phyloP scores from a whole-genome alignment of 2,329 filamentous ascomycete species.

The Fusarium chaquense region DNA sequence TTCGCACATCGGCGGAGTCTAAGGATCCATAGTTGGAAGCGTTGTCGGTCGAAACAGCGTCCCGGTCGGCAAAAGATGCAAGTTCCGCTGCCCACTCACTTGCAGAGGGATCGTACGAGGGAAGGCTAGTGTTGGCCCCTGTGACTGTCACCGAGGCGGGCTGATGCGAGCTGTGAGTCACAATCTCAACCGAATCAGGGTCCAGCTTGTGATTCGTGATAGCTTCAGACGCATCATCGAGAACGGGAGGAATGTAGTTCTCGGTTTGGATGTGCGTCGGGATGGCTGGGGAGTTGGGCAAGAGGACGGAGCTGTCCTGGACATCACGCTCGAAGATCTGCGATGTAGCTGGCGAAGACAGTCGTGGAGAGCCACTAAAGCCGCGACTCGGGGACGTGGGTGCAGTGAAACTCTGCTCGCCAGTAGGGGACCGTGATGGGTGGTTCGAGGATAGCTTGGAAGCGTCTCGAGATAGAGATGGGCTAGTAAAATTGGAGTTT shows the following conservation, averaged over 20 bases:
- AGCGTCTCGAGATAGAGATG: slow-evolving; percentile 51
- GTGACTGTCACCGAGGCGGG: slow-evolving; percentile 78
- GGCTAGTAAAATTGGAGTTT: slow-evolving; percentile 50
- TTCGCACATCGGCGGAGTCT: slow-evolving; percentile 80
- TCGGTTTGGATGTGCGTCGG: slow-evolving; percentile 94
- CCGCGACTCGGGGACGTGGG: slow-evolving; percentile 75
- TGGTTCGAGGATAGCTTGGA: slow-evolving; percentile 55
- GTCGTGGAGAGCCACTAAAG: slow-evolving; percentile 77
- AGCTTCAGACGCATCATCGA: slow-evolving; percentile 90
- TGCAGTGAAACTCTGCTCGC: slow-evolving; percentile 59
- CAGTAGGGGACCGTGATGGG: slow-evolving; percentile 58
- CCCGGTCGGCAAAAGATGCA: slow-evolving; percentile 63
- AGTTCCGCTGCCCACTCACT: slow-evolving; percentile 70
- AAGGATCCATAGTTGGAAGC: slow-evolving; percentile 82
- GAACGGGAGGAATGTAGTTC: slow-evolving; percentile 90
- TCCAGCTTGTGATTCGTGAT: slow-evolving; percentile 89
- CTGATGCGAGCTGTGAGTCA: slow-evolving; percentile 87
- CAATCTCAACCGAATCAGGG: slow-evolving; percentile 91
- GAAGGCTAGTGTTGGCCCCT: slow-evolving; percentile 55
- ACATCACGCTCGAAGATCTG: slow-evolving; percentile 96
- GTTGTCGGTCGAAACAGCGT: slow-evolving; percentile 64
- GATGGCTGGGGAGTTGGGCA: slow-evolving; percentile 84
- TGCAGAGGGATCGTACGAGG: slow-evolving; percentile 57
- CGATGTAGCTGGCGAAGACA: slow-evolving; percentile 81
- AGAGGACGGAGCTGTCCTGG: slow-evolving; percentile 77